Percentiles rank a stretch among this genome's conserved stretches.
phyloP scores from a whole-genome alignment of 345 rosid species.

The Hypericum androsaemum region DNA sequence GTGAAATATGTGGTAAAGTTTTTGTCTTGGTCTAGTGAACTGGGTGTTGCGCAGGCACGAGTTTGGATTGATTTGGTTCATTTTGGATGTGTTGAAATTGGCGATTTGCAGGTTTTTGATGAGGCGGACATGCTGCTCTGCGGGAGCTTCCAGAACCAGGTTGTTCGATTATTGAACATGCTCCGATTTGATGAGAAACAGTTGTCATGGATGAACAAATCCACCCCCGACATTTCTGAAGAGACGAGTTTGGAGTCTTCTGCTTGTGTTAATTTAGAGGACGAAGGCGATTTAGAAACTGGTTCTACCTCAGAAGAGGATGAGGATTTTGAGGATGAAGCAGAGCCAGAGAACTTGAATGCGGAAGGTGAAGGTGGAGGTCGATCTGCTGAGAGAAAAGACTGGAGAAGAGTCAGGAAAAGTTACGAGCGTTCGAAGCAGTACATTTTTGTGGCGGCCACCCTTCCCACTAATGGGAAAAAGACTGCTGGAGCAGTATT shows the following conservation, averaged over 20 bases:
- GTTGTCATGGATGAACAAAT: constrained; percentile 37
- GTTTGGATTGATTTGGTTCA: not conserved
- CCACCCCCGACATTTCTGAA: constrained; percentile 20
- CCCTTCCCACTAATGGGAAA: constrained; percentile 89
- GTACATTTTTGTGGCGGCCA: constrained; percentile 91
- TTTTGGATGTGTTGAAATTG: not conserved
- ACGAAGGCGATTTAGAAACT: constrained; percentile 16
- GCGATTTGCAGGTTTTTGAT: constrained; percentile 67
- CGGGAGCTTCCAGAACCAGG: constrained; percentile 84
- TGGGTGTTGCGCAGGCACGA: not conserved
- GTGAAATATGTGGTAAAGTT: constrained; percentile 72
- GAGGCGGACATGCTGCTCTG: constrained; percentile 98
- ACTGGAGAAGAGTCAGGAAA: constrained; percentile 79
- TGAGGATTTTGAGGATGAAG: constrained; percentile 36
- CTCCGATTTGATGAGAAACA: constrained; percentile 77
- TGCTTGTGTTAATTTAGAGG: constrained; percentile 19
- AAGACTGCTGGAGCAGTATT: constrained; percentile 84
- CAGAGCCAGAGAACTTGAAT: constrained; percentile 16
- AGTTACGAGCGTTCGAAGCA: constrained; percentile 73
- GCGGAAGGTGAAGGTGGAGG: constrained; percentile 25
- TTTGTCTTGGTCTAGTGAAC: constrained; percentile 8
- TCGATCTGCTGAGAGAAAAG: constrained; percentile 32
- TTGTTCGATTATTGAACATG: too few species aligned
- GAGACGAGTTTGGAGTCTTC: constrained; percentile 23
- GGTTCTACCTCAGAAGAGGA: constrained; percentile 28